Evolutionary conservation across 2,329 filamentous ascomycete species (phyloP).

Genomic region (Dothistroma pini): DNA sequence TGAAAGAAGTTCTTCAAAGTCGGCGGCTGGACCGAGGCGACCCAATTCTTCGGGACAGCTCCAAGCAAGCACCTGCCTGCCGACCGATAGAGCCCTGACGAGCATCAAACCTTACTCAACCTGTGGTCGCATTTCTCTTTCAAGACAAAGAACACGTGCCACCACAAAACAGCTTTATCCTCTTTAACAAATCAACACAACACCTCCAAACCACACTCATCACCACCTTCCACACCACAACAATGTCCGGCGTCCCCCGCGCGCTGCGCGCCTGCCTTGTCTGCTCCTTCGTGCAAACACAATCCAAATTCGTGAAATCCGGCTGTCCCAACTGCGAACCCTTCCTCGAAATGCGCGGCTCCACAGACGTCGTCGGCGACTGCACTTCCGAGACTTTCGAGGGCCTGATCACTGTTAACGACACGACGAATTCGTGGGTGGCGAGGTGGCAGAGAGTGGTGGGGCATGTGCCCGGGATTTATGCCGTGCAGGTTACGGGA

Average conservation of each 20-base stretch:
- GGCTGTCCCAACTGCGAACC: slow-evolving; percentile 98
- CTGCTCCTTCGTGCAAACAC: slow-evolving; percentile 86
- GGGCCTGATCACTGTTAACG: slow-evolving; percentile 78
- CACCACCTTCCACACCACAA: slow-evolving; percentile 16
- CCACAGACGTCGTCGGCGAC: slow-evolving; percentile 74
- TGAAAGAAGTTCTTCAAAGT: neutral
- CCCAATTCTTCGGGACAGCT: neutral
- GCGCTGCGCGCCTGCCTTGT: slow-evolving; percentile 97
- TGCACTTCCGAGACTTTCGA: slow-evolving; percentile 97
- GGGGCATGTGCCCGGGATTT: slow-evolving; percentile 81
- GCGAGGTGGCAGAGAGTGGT: slow-evolving; percentile 95
- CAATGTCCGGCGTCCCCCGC: slow-evolving; percentile 53
- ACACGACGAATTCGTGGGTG: slow-evolving; percentile 86
- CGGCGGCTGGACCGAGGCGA: neutral
- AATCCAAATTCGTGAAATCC: slow-evolving; percentile 74
- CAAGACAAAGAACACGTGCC: neutral
- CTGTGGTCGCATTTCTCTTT: neutral
- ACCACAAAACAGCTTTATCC: neutral
- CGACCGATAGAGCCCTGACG: neutral
- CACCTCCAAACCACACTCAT: slow-evolving; percentile 1
- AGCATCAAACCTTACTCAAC: neutral
- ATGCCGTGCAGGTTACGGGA: slow-evolving; percentile 92
- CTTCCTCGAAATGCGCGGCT: slow-evolving; percentile 74
- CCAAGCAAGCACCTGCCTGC: neutral
- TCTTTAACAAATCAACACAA: neutral